Evolutionary conservation across 176 grass and related monocot genomes (phyloP), one percentile per base, ranked within the genome.

Genomic region (Cenchrus americanus): DNA sequence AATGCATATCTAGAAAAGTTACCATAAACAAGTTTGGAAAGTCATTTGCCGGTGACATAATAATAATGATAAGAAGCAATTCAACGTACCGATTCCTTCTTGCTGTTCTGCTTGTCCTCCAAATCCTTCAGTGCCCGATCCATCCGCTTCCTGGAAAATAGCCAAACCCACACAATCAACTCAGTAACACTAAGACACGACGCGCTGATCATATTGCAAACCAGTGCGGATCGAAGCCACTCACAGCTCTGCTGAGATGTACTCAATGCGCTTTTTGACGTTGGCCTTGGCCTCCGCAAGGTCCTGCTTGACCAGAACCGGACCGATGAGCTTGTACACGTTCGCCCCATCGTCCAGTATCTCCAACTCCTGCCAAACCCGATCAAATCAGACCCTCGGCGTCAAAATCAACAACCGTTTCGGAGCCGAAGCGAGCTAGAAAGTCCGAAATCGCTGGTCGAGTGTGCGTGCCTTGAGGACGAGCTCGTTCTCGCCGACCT

Each of bases 401-500:
- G 75, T n/a, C 55, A 48, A 49, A 27, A 65, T 21, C 58, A 81
- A 15, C 17, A 71, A 75, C 5, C 41, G 1, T n/a, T 23, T 52
- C 43, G 19, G 55, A 58, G 34, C 23, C 14, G 5, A 57, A 86
- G 7, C 46, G 48, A 14, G 8, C 6, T 17, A 3, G 5, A 18
- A 47, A 46, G 58, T 14, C 22, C 68, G 57, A 8, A 30, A 51
- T 47, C 0, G 57, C 12, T 10, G 37, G 67, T 40, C 17, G 51
- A 14, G 46, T 23, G 46, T 23, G 47, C 58, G 5, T 82, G 86
- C 96, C 93, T 96, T 99, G 75, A 96, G 97, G 79, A 99, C 97
- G 81, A 99, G 91, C 80, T 99, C 97, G 76, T 96, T 99, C 89
- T 99, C 97, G 26, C 93, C 93, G 64, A 96, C 89, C 89, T 99